Evolutionary conservation across 2,329 filamentous ascomycete species (phyloP).

Genomic region (Neonectria magnoliae): DNA sequence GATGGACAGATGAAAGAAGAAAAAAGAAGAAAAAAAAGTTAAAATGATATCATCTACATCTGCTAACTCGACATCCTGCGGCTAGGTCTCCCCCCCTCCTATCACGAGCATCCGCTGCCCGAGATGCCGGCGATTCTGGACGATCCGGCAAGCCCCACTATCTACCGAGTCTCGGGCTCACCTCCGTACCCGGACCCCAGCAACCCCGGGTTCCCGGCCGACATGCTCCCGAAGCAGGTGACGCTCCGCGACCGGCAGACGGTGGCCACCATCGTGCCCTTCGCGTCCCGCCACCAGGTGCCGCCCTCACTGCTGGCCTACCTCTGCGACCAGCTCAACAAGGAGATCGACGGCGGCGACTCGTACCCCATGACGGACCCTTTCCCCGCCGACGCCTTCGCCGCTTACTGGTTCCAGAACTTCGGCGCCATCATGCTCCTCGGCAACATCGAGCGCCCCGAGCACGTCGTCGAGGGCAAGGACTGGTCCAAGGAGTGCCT

Average conservation of each 20-base stretch:
- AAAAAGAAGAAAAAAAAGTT: neutral
- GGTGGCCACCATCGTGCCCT: slow-evolving; percentile 83
- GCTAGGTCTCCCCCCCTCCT: neutral
- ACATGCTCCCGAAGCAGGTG: slow-evolving; percentile 79
- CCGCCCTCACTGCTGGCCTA: slow-evolving; percentile 79
- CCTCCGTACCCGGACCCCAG: slow-evolving; percentile 71
- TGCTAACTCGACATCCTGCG: neutral
- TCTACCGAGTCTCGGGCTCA: slow-evolving; percentile 75
- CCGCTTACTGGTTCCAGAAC: slow-evolving; percentile 89
- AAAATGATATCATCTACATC: neutral
- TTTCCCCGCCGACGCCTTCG: slow-evolving; percentile 79
- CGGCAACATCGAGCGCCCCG: slow-evolving; percentile 73
- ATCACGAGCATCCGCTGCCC: neutral
- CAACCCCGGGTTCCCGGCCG: slow-evolving; percentile 71
- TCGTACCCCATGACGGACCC: slow-evolving; percentile 89
- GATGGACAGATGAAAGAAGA: neutral
- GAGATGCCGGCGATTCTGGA: slow-evolving; percentile 82
- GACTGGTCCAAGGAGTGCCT: slow-evolving; percentile 86
- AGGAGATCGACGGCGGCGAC: slow-evolving; percentile 91
- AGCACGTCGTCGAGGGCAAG: slow-evolving; percentile 66
- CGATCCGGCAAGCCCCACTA: slow-evolving; percentile 75
- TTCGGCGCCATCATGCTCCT: slow-evolving; percentile 90
- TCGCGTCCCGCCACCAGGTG: slow-evolving; percentile 80
- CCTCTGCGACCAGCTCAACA: slow-evolving; percentile 84
- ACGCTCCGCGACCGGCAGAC: slow-evolving; percentile 86